A percentile compares a stretch with the other conserved stretches of the same genome.
Evolutionary conservation across 176 grass and related monocot species (phyloP).

Genomic region (Olyra latifolia): DNA sequence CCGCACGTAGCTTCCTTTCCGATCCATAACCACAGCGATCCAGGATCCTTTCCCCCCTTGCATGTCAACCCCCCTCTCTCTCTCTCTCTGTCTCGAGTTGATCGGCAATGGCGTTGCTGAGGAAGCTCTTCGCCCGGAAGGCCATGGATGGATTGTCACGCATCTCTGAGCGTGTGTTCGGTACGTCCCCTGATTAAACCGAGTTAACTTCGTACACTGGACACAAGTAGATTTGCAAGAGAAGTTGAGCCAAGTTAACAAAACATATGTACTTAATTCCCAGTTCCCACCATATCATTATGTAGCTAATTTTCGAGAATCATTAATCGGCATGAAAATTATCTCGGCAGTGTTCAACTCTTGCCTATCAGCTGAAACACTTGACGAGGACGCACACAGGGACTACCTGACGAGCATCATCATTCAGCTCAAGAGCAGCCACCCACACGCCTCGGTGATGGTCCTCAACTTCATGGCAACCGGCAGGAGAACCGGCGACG

Average conservation of each 20-base stretch:
- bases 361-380: slow-evolving; percentile 37
- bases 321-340: no score
- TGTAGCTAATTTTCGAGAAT: not conserved
- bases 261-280: not conserved
- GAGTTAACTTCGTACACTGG: no score
- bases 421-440: slow-evolving; percentile 45
- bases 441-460: slow-evolving; percentile 48
- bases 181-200: not conserved
- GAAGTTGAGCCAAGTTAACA: not conserved
- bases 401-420: slow-evolving; percentile 45
- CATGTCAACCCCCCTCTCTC: not conserved
- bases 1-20: slow-evolving; percentile 22
- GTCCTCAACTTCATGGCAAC: slow-evolving; percentile 47
- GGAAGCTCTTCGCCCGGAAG: slow-evolving; percentile 44
- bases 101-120: slow-evolving; percentile 22
- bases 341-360: slow-evolving; percentile 50
- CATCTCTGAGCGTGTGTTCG: slow-evolving; percentile 24
- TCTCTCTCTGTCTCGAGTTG: not conserved
- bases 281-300: not conserved
- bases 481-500: not conserved
- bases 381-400: slow-evolving; percentile 34
- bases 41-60: not conserved
- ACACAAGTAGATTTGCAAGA: no score
- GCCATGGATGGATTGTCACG: slow-evolving; percentile 18
- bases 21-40: not conserved